Percentiles rank a stretch among this genome's conserved stretches.
Conservation (phyloP, 192 early-diverging fungal species). For the Phlyctochytrium bullatum region DNA sequence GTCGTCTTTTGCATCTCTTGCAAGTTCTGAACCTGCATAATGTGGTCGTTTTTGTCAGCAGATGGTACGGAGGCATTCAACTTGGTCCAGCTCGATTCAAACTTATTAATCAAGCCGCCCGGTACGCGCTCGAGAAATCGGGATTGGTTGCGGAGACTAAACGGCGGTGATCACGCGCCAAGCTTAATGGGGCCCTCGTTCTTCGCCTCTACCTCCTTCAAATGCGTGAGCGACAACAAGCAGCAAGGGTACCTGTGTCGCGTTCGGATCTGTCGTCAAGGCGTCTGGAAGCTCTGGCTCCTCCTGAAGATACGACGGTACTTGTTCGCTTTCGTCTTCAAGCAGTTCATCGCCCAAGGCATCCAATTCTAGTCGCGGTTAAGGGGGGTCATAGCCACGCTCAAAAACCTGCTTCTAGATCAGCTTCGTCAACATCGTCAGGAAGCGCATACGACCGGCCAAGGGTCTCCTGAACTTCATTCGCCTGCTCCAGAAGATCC, state of each 20-base stretch:
- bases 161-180: no score
- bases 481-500: constrained; percentile 93
- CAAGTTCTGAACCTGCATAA: constrained; percentile 69
- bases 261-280: constrained; percentile 27
- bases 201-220: no score
- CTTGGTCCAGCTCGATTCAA: constrained; percentile 87
- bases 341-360: constrained; percentile 90
- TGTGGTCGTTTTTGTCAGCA: constrained; percentile 75
- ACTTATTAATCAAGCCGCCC: constrained; percentile 59
- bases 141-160: background rate
- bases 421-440: constrained; percentile 95
- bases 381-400: background rate
- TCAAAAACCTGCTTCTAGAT: constrained; percentile 82
- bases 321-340: constrained; percentile 71
- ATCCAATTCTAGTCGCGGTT: constrained; percentile 72
- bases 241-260: no score
- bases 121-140: background rate
- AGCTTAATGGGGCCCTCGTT: no score
- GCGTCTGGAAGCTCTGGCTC: constrained; percentile 33
- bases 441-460: constrained; percentile 89
- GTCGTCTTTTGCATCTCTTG: constrained; percentile 74
- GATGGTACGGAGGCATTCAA: constrained; percentile 89
- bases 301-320: constrained; percentile 84
- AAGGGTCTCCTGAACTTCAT: constrained; percentile 95
- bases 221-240: no score